phyloP scores from a whole-genome alignment of 2,329 filamentous ascomycete species.

The Stemphylium lycopersici region DNA sequence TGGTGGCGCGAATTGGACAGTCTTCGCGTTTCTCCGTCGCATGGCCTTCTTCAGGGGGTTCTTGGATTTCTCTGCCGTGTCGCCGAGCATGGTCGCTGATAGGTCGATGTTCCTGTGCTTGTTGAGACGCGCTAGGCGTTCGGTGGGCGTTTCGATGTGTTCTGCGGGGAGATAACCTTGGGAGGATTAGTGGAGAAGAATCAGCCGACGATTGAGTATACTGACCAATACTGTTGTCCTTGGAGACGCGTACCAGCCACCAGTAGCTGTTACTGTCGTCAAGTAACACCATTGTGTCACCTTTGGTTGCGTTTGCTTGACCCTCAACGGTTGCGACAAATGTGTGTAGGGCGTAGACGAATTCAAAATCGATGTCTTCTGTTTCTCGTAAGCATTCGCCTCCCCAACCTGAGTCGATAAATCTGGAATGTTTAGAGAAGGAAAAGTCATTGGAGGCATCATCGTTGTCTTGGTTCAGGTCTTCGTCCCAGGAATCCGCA shows the following conservation, averaged over 20 bases:
- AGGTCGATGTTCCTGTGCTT: slow-evolving; percentile 97
- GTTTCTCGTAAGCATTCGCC: slow-evolving; percentile 83
- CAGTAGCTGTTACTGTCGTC: slow-evolving; percentile 99
- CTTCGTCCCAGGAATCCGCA: slow-evolving; percentile 44
- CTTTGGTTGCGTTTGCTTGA: slow-evolving; percentile 97
- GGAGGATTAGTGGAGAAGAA: slow-evolving; percentile 1
- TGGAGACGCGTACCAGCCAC: slow-evolving; percentile 97
- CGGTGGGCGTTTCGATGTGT: slow-evolving; percentile 97
- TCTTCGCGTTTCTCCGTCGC: slow-evolving; percentile 80
- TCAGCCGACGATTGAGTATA: not conserved
- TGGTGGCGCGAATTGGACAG: slow-evolving; percentile 81
- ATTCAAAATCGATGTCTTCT: slow-evolving; percentile 99
- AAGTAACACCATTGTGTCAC: slow-evolving; percentile 96
- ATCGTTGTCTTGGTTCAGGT: slow-evolving; percentile 44
- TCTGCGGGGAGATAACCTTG: slow-evolving; percentile 95
- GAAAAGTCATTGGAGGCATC: slow-evolving; percentile 69
- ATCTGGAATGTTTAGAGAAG: slow-evolving; percentile 64
- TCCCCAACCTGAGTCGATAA: slow-evolving; percentile 75
- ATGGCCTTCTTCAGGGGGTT: slow-evolving; percentile 85
- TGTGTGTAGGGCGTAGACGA: slow-evolving; percentile 96
- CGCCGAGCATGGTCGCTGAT: slow-evolving; percentile 73
- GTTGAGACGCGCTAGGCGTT: slow-evolving; percentile 89
- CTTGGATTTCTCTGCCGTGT: slow-evolving; percentile 78
- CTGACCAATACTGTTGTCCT: slow-evolving; percentile 90
- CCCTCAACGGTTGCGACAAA: slow-evolving; percentile 98